A percentile compares a stretch with the other conserved stretches of the same genome.
These are phyloP conservation scores for Balansia obtecta DNA, from an alignment of 2,329 filamentous ascomycete species.

Conservation along the genomic window DNA sequence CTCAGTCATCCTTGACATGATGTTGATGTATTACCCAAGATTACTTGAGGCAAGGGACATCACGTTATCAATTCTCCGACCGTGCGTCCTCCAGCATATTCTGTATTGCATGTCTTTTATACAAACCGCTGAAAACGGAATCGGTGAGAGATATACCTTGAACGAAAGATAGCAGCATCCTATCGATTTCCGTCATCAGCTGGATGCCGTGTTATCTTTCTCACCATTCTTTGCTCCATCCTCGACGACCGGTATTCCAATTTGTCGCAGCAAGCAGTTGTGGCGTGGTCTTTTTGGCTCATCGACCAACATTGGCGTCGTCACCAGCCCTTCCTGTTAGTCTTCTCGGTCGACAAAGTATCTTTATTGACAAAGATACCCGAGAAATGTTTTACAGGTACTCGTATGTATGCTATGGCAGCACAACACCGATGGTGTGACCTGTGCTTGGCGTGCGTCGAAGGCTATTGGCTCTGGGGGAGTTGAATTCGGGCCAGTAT, in stretches of 20 bases:
- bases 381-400: not conserved
- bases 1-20: not conserved
- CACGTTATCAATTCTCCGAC: not conserved
- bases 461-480: not conserved
- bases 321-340: not conserved
- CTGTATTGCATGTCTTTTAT: not conserved
- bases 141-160: not conserved
- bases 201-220: not conserved
- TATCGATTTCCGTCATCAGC: not conserved
- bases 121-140: not conserved
- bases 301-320: not conserved
- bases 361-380: not conserved
- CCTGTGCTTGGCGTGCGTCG: not conserved
- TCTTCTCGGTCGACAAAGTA: not conserved
- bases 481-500: not conserved
- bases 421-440: constrained; percentile 1
- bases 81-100: not conserved
- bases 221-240: not conserved
- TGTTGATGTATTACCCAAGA: not conserved
- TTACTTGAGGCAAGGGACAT: not conserved
- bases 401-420: not conserved
- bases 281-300: not conserved
- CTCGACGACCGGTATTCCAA: not conserved
- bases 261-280: not conserved
- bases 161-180: not conserved